Percentiles rank a stretch among this genome's conserved stretches.
phyloP scores from a whole-genome alignment of 805 yeast genomes.

The Yarrowia keelungensis region DNA sequence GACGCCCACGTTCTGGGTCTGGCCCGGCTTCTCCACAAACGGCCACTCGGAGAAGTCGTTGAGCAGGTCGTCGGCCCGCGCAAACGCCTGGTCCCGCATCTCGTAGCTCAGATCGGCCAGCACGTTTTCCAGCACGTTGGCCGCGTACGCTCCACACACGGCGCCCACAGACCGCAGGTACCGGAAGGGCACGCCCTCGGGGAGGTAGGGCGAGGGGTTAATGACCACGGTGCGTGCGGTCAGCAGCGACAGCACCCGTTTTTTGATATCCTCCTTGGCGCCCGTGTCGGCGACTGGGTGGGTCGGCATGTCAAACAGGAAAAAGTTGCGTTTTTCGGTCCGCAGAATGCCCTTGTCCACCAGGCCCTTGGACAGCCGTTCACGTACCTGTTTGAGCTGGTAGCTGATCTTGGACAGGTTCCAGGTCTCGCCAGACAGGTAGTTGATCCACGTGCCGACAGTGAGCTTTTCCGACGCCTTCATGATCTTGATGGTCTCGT shows the following conservation, averaged over 20 bases:
- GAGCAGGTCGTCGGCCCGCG: slow-evolving; percentile 91
- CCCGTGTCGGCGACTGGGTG: slow-evolving; percentile 91
- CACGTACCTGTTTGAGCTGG: slow-evolving; percentile 96
- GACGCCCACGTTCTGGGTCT: slow-evolving; percentile 65
- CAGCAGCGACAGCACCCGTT: slow-evolving; percentile 72
- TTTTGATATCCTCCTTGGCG: slow-evolving; percentile 80
- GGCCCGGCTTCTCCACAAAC: slow-evolving; percentile 61
- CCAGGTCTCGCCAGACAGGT: slow-evolving; percentile 95
- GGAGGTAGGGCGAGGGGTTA: slow-evolving; percentile 66
- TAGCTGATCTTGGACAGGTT: slow-evolving; percentile 91
- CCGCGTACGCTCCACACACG: slow-evolving; percentile 91
- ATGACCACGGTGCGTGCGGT: slow-evolving; percentile 73
- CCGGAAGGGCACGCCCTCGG: slow-evolving; percentile 69
- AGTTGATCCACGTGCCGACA: slow-evolving; percentile 91
- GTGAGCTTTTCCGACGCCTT: slow-evolving; percentile 80
- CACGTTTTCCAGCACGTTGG: slow-evolving; percentile 93
- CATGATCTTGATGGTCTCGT: slow-evolving; percentile 91
- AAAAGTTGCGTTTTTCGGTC: slow-evolving; percentile 93
- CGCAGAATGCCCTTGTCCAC: slow-evolving; percentile 96
- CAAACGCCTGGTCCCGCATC: slow-evolving; percentile 88
- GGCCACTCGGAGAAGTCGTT: slow-evolving; percentile 86
- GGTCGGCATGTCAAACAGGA: slow-evolving; percentile 97
- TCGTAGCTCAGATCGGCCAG: slow-evolving; percentile 75
- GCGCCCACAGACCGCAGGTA: slow-evolving; percentile 79
- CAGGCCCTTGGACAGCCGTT: slow-evolving; percentile 92